Evolutionary conservation across 306 rosid species (phyloP), one percentile per base, ranked within the genome.

Genomic region (Lathyrus aphaca): DNA sequence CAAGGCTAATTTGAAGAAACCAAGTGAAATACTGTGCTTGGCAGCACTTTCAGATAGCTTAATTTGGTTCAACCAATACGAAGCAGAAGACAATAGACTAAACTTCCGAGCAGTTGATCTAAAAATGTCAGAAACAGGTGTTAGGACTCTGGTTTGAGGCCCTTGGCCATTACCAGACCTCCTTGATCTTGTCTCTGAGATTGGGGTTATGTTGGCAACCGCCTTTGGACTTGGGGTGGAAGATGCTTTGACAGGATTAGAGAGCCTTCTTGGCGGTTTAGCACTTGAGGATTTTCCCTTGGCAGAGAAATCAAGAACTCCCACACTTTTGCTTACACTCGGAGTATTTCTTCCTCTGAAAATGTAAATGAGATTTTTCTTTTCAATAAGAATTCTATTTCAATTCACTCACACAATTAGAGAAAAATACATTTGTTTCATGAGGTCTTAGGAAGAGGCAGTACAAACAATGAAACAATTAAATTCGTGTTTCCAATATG

Each of bases 181-280:
- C 69, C 71, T 76, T 32, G 63, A 49, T 70, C 92, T 78, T 56
- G 79, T 82, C 83, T 91, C 95, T 0, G 97, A 85, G 71, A 83
- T 80, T 29, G 95, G 97, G 37, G 99, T 91, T 48, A 77, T 81
- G 83, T 71, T 84, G 76, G 85, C 82, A 71, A 64, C 78, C 13
- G 16, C 21, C 74, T 83, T 94, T 46, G 76, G 80, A 12, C 78
- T 82, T 6, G 96, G 85, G 71, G 85, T 85, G n/a, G 59, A 60
- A 63, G 83, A 65, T 7, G 84, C 42, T 69, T 86, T 94, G 27
- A 83, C 57, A 17, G 95, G 97, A 81, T 70, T 77, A 7, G 99
- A 94, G 10, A 85, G 82, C 91, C 99, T 85, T 66, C 97, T 86
- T 6, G 96, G 88, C 18, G 97, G 95, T 86, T 88, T 94, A n/a